Evolutionary conservation across 768 basidiomycete genomes (phyloP), one percentile per base, ranked within the genome.

Genomic region (Daedaleopsis nitida): DNA sequence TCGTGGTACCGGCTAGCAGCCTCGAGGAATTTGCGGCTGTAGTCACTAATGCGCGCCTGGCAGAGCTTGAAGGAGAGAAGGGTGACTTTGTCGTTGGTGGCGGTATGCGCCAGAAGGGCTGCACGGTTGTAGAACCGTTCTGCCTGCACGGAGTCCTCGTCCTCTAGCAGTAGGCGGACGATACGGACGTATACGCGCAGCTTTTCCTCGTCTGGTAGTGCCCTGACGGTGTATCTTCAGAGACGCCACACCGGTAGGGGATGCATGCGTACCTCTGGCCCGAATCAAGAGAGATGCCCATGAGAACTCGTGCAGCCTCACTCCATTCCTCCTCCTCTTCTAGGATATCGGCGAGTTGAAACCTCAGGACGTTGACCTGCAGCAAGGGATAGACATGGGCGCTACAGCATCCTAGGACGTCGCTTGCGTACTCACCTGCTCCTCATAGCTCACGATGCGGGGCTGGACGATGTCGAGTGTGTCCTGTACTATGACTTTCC

Each of bases 61-160:
- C 90, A 94, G 24, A 96, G 84, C 75, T 95, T 96, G 80, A 92
- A 96, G 68, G 87, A 82, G 23, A 96, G 82, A 39, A 88, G 80
- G 14, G 88, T 91, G 71, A 89, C 91, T 67, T 85, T 87, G 75
- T 98, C 87, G 16, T 79, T 80, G 42, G 90, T 85, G 16, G 88
- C 85, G 72, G 27, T 32, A 32, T 94, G 91, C 23, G 93, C 87
- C 21, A 98, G 83, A 21, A 95, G 84, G 1, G 94, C 92, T 19
- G 97, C 97, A 57, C 97, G 91, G 70, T 96, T 96, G 74, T 96
- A 96, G 76, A 95, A 98, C 2, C 94, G 92, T 72, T 98, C 96
- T n/a, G 97, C 97, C 74, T 95, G 92, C 2, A 96, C 90, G 5
- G 92, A 94, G 70, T 99, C 96, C 72, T 96, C 95, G 57, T 97